Conservation (phyloP, 1,284 basidiomycete genomes). For the Microbotryomycetes sp. region DNA sequence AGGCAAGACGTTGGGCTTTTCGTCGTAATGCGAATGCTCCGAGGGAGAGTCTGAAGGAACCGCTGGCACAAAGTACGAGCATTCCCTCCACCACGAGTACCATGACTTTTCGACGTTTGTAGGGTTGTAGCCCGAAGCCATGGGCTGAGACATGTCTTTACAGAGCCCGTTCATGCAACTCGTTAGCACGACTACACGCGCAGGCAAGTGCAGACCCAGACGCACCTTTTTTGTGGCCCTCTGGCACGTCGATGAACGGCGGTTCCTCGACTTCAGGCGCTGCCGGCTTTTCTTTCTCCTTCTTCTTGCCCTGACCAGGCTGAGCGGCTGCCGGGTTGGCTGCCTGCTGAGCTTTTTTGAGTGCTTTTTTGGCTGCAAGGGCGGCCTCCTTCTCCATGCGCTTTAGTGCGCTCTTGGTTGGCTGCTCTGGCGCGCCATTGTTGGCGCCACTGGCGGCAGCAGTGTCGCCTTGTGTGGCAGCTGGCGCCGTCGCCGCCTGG, state of each 20-base stretch:
- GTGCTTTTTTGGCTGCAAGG: conserved; percentile 31
- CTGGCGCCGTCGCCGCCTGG: neutral
- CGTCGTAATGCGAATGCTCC: conserved; percentile 36
- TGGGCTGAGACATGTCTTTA: conserved; percentile 46
- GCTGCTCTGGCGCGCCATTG: conserved; percentile 5
- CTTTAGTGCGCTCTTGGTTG: conserved; percentile 30
- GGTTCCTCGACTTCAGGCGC: conserved; percentile 20
- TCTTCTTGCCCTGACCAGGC: conserved; percentile 12
- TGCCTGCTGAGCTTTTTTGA: conserved; percentile 17
- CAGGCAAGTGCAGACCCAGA: neutral
- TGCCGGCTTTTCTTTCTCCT: conserved; percentile 21
- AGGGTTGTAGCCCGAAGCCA: conserved; percentile 88
- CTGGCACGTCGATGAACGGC: conserved; percentile 23
- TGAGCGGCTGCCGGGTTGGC: neutral
- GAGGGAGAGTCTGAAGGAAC: conserved; percentile 37
- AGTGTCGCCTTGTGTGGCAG: conserved; percentile 6
- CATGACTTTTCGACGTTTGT: conserved; percentile 90
- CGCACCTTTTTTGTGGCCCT: conserved; percentile 28
- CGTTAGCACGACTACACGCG: neutral
- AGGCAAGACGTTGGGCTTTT: conserved; percentile 34
- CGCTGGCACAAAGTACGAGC: conserved; percentile 83
- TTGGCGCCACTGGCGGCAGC: neutral
- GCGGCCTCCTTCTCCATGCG: conserved; percentile 28
- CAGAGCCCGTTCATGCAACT: too few relatives aligned
- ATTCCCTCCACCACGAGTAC: conserved; percentile 96